A percentile compares a stretch with the other conserved stretches of the same genome.
Conservation (phyloP, 1,139 yeast species). For the Pneumocystis jirovecii region DNA sequence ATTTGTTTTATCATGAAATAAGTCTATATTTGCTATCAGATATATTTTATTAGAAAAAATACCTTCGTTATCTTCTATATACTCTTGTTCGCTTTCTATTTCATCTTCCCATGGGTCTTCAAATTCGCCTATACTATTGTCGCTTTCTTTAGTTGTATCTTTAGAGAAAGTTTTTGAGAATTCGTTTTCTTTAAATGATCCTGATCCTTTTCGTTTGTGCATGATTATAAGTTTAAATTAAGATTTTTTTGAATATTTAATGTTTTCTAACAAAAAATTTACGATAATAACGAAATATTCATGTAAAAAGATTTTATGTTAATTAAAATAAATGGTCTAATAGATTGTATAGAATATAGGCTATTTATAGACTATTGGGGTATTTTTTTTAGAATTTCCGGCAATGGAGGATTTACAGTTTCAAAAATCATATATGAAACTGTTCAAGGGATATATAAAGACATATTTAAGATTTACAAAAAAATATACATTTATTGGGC, state of each 20-base stretch:
- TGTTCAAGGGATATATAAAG: not conserved
- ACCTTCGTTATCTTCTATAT: conserved; percentile 54
- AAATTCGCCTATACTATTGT: conserved; percentile 54
- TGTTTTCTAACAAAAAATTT: not conserved
- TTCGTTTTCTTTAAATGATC: not conserved
- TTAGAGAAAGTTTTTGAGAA: not conserved
- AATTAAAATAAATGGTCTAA: not conserved
- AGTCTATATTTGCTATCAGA: conserved; percentile 12
- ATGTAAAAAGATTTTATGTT: not conserved
- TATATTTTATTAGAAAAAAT: conserved; percentile 23
- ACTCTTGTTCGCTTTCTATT: conserved; percentile 73
- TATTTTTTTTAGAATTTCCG: not conserved
- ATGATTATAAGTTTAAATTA: not conserved
- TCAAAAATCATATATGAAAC: not conserved
- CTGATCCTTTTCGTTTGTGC: not conserved
- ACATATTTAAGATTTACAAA: not conserved
- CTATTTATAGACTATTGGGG: too few relatives aligned
- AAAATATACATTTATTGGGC: not conserved
- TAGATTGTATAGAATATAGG: not conserved
- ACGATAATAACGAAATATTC: not conserved
- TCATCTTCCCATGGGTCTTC: conserved; percentile 95
- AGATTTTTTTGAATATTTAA: not conserved
- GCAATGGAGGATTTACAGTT: not conserved
- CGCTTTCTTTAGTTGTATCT: not conserved
- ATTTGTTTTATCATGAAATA: conserved; percentile 16